Evolutionary conservation across 169 alveolate genomes (phyloP), one percentile per base, ranked within the genome.

Genomic region (Eimeria necatrix): DNA sequence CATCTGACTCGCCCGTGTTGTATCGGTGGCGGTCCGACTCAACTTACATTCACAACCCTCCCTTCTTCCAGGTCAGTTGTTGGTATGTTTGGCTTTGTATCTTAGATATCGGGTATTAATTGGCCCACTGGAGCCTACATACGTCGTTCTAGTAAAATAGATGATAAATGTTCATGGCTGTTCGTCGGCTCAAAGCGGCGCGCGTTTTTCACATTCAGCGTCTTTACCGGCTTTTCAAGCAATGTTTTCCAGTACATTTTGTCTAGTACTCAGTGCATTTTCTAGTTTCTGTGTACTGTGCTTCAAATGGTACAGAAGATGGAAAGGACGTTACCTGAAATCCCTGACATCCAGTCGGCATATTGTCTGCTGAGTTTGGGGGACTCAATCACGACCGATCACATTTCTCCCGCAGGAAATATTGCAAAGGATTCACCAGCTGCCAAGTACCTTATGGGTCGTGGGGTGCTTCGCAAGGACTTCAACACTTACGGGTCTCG

Each of bases 371-470:
- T 97, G 68, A 96, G 96, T 56, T 86, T 97, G 24, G 99, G 99
- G 59, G 99, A 99, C 95, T 97, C 99, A 41, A 98, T 99, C 86
- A 99, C 99, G 56, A 99, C 99, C 22, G 99, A 99, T 95, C 99
- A 99, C 97, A 99, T 99, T 53, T 98, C 99, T 7, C 99, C 99
- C n/a, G 99, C 99, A 3, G 99, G 99, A 3, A 98, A 98, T 96
- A 99, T 99, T 76, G 98, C 99, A 49, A 97, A 97, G 95, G 97
- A 96, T 52, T 98, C 99, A 0, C 99, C 99, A 14, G 99, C 99
- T 4, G 99, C 99, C 20, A 84, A 96, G 87, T 98, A 97, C 95
- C 96, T 99, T 41, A 73, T 89, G 49, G 95, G 93, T 22, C 98
- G 97, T 94, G 98, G 98, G 61, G 98, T 99, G n/a, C 95, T 86